Evolutionary conservation across 352 stramenopile genomes (phyloP).

Genomic region (Phytophthora foliorum): DNA sequence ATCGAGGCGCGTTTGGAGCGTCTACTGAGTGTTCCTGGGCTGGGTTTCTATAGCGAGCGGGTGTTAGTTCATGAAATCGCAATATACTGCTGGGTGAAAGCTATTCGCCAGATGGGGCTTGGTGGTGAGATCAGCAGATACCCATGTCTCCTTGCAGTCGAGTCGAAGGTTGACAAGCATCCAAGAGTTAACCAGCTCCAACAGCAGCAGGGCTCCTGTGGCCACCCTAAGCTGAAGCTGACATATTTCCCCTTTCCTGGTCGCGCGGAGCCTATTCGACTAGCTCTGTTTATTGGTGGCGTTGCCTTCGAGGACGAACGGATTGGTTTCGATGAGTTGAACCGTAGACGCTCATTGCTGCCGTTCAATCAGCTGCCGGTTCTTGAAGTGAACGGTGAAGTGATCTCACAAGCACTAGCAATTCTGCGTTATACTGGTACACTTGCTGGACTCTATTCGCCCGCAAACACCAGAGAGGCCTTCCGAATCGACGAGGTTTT

Average conservation of each 20-base stretch:
- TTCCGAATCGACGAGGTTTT: constrained; percentile 59
- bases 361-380: constrained; percentile 60
- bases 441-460: constrained; percentile 52
- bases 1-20: constrained; percentile 41
- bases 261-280: constrained; percentile 59
- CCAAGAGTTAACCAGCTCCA: constrained; percentile 34
- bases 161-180: constrained; percentile 36
- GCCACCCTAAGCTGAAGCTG: constrained; percentile 51
- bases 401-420: constrained; percentile 56
- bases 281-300: constrained; percentile 54
- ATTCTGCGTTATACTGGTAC: constrained; percentile 75
- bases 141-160: constrained; percentile 18
- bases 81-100: constrained; percentile 39
- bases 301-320: constrained; percentile 69
- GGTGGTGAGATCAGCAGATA: constrained; percentile 20
- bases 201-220: background rate
- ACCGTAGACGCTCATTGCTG: constrained; percentile 37
- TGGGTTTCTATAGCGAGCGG: constrained; percentile 10
- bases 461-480: constrained; percentile 34
- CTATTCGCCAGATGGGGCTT: constrained; percentile 17
- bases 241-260: constrained; percentile 66
- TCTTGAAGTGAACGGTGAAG: constrained; percentile 49
- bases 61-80: constrained; percentile 42
- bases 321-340: constrained; percentile 43
- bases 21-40: constrained; percentile 21